Base-by-base conservation (phyloP, 2,329 filamentous ascomycete genomes). In the Talaromyces sp. region DNA sequence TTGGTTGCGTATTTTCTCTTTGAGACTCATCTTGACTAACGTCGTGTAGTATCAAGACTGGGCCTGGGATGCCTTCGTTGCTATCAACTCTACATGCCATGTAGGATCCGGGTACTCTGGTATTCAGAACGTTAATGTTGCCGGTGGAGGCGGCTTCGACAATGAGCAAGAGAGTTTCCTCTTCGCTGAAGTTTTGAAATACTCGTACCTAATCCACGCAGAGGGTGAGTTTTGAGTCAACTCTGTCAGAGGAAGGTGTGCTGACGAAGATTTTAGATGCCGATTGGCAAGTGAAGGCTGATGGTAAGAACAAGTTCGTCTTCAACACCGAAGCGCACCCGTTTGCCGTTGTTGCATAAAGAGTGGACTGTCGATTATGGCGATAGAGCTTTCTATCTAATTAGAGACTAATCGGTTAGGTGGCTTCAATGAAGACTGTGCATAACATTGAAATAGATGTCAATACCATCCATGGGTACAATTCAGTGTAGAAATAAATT, bases 131-230 rank as follows among this genome's bases (percentile, higher is more conserved):
- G 89, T 95, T 46, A 89, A 88, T 64, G 75, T 73, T 2, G 65
- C 67, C 3, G 78, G 77, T 31, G 89, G 89, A 9, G 88, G 88
- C 1, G 72, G 74, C 0, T 84, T 81, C 60, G 72, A 73, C 41
- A 84, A 96, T 70, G 86, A 87, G 70, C 88, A 93, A 79, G 89
- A 96, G 75, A 92, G 88, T 66, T 96, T 94, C 76, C 86, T 89
- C 78, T 91, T 95, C 71, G 90, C 91, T 0, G 91, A 96, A 77
- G 88, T 91, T 62, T 70, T 96, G 71, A 96, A 96, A 79, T 95
- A 95, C 71, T 78, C 82, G 58, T 95, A 89, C 74, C 70, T 95
- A 65, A 88, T 89, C 59, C 84, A 85, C 68, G 80, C 82, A 0
- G 65, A 68, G 17, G 71, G 70, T 72, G 65, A 61, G 64, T 62